Conservation (phyloP, 345 rosid genomes). For the Populus ilicifolia region DNA sequence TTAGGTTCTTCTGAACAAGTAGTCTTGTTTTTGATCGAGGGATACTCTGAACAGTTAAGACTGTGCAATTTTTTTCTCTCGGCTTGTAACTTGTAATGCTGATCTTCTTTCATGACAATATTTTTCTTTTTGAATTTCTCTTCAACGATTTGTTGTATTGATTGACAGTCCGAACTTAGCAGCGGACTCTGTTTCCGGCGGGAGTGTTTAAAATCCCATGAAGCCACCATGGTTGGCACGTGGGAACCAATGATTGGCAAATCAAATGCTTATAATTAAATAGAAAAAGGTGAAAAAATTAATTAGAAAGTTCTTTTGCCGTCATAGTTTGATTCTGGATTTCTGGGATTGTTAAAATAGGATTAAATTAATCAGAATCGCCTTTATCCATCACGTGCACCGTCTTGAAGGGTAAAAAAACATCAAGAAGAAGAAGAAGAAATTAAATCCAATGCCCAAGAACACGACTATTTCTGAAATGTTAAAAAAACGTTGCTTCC, state of each 20-base stretch:
- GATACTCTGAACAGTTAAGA: not conserved
- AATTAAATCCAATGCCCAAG: not conserved
- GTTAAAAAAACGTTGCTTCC: no score
- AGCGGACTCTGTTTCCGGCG: not conserved
- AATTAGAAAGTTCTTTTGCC: not conserved
- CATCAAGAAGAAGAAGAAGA: no score
- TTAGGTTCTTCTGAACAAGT: not conserved
- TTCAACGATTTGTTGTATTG: not conserved
- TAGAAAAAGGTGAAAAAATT: not conserved
- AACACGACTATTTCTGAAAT: no score
- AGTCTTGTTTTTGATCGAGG: not conserved
- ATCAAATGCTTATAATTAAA: not conserved
- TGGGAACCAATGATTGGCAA: not conserved
- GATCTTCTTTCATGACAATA: not conserved
- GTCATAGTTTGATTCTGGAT: not conserved
- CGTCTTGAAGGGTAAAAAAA: not conserved
- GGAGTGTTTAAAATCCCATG: not conserved
- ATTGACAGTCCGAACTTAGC: not conserved
- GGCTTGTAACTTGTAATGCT: not conserved
- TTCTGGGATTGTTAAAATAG: no score
- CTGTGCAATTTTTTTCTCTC: not conserved
- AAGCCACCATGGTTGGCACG: not conserved
- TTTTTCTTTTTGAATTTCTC: not conserved
- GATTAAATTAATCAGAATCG: not conserved
- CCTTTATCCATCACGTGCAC: not conserved